Evolutionary conservation across 345 rosid genomes (phyloP), one percentile per base, ranked within the genome.

Genomic region (Acer yangbiense): DNA sequence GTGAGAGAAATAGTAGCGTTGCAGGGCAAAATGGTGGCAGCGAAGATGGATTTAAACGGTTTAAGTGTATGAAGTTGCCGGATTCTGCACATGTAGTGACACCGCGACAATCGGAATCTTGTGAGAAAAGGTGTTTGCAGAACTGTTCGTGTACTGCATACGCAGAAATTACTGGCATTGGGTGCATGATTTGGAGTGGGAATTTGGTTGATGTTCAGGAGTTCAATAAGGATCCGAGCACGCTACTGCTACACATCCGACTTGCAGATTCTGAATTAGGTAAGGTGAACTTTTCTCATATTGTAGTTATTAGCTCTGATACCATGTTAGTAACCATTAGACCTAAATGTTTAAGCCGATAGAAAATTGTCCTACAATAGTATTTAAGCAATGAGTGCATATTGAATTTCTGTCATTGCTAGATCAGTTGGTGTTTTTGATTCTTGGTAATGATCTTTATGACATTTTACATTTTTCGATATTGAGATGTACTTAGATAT

Each of bases 71-170:
- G 73, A 86, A 88, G 75, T 77, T 88, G 74, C 91, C 88, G 0
- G 91, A 88, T 82, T 86, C 79, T 20, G 78, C 76, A 0, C 81
- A 74, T 18, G 23, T 35, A 1, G 70, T 2, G n/a, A 1, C 43
- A 0, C 17, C 0, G 21, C 55, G 20, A 2, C 0, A 4, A 3
- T 7, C 74, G 10, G 82, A 74, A 6, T 1, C 13, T 25, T 83
- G 68, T 11, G 0, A 10, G 20, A 63, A 79, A 0, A 65, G 1
- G 21, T 88, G 91, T 71, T 57, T 83, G 20, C 63, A 68, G 8
- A 83, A 89, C 76, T 94, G 97, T 80, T 91, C 95, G 4, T 94
- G 98, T 55, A 81, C 55, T 10, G 97, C 92, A 0, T 94, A 70
- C 77, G 85, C 97, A 0, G 55, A 50, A 18, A 46, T 85, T 41